Evolutionary conservation across 371 early-diverging fungal species (phyloP), one percentile per base, ranked within the genome.

Genomic region (Amoeboaphelidium protococcarum): DNA sequence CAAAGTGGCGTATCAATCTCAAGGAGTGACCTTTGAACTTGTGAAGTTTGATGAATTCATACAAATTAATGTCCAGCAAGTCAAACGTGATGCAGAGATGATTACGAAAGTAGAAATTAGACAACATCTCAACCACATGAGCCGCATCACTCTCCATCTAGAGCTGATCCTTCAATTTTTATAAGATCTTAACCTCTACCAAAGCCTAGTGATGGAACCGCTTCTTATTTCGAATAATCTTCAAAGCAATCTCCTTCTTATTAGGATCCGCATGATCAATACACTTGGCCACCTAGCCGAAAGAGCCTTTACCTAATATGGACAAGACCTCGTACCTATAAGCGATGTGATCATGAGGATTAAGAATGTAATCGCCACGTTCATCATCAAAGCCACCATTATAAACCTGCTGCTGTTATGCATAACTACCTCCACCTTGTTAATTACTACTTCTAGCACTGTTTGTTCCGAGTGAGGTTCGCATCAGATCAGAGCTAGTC

Each of bases 31-130:
- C 98, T 40, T 74, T 69, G 63, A 90, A 98, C 44, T 77, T 72
- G 51, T 85, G 82, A 24, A 74, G 76, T 67, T 91, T 92, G 53
- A 92, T 72, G 60, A 88, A 84, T 56, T 97, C 97, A 65, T 95
- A 98, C 27, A 98, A 60, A 58, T 95, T 98, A 55, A 84, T 78
- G 23, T 80, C 80, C 25, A 98, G 69, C 47, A 90, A 73, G 64
- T 98, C 99, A 52, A 77, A 78, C 0, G 81, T 85, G 47, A 98
- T 83, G 58, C 96, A 95, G 46, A 96, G 58, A 61, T 97, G 97
- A 42, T 75, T 73, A 26, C 88, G 73, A 63, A 88, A 94, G 50
- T 77, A 71, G 61, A 97, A 98, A 50, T 72, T 71, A 45, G 86
- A 89, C 0, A 73, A 68, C 72, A 95, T 80, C 48, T 82, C 76